These are phyloP conservation scores for Harrya chromipes DNA, from an alignment of 768 basidiomycete species.

Conservation along the genomic window DNA sequence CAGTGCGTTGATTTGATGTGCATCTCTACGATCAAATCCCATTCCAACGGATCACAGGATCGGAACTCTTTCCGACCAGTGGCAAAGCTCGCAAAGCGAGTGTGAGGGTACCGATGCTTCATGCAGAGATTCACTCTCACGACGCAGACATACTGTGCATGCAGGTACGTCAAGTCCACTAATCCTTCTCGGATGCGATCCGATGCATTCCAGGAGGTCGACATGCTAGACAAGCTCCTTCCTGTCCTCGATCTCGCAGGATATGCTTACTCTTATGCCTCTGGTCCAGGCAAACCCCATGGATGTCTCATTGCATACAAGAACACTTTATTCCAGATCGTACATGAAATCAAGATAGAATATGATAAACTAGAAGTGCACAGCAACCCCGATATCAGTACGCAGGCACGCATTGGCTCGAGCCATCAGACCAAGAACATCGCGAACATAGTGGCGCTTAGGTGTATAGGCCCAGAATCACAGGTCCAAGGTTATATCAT, in stretches of 20 bases:
- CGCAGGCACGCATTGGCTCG: slow-evolving; percentile 43
- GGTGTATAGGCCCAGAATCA: slow-evolving; percentile 34
- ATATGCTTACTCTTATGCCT: slow-evolving; percentile 62
- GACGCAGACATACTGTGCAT: slow-evolving; percentile 83
- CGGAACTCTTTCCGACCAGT: slow-evolving; percentile 81
- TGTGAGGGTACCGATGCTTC: slow-evolving; percentile 73
- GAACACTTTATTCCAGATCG: slow-evolving; percentile 43
- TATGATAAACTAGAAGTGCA: slow-evolving; percentile 69
- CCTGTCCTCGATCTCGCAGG: slow-evolving; percentile 62
- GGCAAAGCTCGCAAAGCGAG: slow-evolving; percentile 70
- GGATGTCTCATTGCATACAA: slow-evolving; percentile 84
- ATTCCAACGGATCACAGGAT: slow-evolving; percentile 42
- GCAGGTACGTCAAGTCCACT: slow-evolving; percentile 51
- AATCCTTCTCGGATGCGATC: background rate
- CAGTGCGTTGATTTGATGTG: slow-evolving; percentile 47
- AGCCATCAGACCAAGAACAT: slow-evolving; percentile 80
- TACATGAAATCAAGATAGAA: slow-evolving; percentile 47
- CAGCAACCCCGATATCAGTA: slow-evolving; percentile 31
- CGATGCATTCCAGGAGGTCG: slow-evolving; percentile 67
- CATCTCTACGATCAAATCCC: background rate
- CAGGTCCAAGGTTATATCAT: slow-evolving; percentile 58
- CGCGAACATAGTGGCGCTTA: slow-evolving; percentile 68
- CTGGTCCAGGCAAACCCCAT: slow-evolving; percentile 76
- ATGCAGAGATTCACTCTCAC: slow-evolving; percentile 68
- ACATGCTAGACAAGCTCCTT: slow-evolving; percentile 68